Percentiles rank a stretch among this genome's conserved stretches.
Evolutionary conservation across 108 stramenopile genomes (phyloP).

Genomic region (Skeletonema costatum): DNA sequence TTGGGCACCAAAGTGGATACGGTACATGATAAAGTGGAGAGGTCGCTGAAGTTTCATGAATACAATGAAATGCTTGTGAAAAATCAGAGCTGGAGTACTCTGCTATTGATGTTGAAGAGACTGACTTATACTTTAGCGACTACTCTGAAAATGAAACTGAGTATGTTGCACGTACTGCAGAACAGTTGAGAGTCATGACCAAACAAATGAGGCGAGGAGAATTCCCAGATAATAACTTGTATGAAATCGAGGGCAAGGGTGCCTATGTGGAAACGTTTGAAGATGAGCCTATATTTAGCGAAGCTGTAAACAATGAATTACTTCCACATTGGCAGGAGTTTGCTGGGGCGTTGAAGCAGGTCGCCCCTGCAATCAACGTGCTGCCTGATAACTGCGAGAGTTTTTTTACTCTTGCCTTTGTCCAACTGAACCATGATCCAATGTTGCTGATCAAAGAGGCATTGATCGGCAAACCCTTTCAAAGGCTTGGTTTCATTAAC

Average conservation of each 20-base stretch:
- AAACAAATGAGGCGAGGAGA: neutral
- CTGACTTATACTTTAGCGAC: neutral
- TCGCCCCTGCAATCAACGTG: neutral
- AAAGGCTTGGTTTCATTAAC: neutral
- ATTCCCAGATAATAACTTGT: neutral
- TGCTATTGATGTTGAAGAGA: neutral
- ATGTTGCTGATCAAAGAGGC: neutral
- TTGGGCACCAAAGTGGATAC: neutral
- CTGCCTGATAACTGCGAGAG: neutral
- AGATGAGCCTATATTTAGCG: neutral
- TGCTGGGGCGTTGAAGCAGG: neutral
- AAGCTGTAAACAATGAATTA: neutral
- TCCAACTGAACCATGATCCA: neutral
- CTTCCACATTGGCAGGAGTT: constrained; percentile 3
- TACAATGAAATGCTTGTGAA: neutral
- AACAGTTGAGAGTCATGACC: neutral
- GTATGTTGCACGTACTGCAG: too few relatives aligned
- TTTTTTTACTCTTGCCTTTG: neutral
- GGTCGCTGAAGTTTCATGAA: neutral
- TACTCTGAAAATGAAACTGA: neutral
- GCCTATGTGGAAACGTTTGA: neutral
- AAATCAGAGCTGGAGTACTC: neutral
- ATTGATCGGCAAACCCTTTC: neutral
- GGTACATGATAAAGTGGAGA: neutral
- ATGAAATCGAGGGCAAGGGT: neutral